A percentile compares a stretch with the other conserved stretches of the same genome.
Conservation (phyloP, 306 rosid genomes). For the Abrus precatorius region DNA sequence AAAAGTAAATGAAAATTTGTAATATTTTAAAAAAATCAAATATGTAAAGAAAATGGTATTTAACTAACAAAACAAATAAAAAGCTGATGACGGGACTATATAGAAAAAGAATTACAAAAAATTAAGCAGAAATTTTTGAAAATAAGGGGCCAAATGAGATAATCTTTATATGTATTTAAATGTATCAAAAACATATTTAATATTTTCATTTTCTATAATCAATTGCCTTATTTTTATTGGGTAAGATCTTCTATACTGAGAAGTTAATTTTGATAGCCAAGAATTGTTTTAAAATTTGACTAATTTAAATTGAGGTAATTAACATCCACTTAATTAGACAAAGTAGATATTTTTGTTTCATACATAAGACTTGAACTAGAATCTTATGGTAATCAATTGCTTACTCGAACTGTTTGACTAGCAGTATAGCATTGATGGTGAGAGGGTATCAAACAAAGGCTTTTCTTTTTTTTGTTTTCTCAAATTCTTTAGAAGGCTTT, state of each 20-base stretch:
- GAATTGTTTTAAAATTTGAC: too few relatives aligned
- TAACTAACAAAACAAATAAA: background rate
- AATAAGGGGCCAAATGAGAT: too few relatives aligned
- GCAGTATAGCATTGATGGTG: slow-evolving; percentile 53
- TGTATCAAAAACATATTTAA: background rate
- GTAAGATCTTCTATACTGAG: too few relatives aligned
- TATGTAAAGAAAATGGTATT: background rate
- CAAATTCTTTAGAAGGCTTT: slow-evolving; percentile 3
- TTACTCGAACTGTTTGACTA: slow-evolving; percentile 39
- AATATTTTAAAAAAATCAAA: background rate
- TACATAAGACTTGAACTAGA: background rate
- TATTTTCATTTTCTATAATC: background rate
- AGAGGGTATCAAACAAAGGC: slow-evolving; percentile 25
- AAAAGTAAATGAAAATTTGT: background rate
- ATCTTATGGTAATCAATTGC: too few relatives aligned
- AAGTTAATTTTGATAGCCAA: too few relatives aligned
- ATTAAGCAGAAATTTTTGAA: too few relatives aligned
- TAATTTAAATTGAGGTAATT: too few relatives aligned
- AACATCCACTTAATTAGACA: too few relatives aligned
- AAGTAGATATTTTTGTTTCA: background rate
- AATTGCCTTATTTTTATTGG: background rate
- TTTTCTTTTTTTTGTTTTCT: background rate
- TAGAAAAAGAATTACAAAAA: background rate
- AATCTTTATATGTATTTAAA: background rate
- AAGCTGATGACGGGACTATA: background rate